Conservation (phyloP, 2,329 filamentous ascomycete species). For the Lomentospora prolificans region DNA sequence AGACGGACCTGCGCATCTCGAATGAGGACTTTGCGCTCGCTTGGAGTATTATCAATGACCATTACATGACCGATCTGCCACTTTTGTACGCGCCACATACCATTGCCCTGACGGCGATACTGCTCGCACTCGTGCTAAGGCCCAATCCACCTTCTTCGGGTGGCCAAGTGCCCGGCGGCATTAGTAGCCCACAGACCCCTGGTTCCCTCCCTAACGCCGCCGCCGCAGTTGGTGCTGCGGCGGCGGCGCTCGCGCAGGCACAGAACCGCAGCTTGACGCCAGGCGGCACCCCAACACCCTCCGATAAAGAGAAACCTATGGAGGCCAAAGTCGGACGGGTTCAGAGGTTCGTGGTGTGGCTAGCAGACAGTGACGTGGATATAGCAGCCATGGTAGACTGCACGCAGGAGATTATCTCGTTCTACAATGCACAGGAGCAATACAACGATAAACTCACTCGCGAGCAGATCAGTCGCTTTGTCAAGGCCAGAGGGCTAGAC, state of each 20-base stretch:
- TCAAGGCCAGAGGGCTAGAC: slow-evolving; percentile 48
- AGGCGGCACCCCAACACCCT: slow-evolving; percentile 8
- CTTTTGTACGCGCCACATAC: slow-evolving; percentile 78
- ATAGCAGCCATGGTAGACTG: slow-evolving; percentile 79
- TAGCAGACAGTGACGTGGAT: slow-evolving; percentile 78
- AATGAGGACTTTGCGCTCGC: slow-evolving; percentile 70
- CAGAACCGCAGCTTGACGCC: slow-evolving; percentile 20
- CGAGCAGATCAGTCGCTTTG: slow-evolving; percentile 48
- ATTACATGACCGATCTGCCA: slow-evolving; percentile 85
- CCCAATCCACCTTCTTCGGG: slow-evolving; percentile 31
- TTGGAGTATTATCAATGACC: slow-evolving; percentile 81
- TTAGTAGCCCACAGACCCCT: background rate
- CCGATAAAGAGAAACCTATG: slow-evolving; percentile 30
- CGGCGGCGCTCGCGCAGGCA: slow-evolving; percentile 37
- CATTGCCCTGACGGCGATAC: slow-evolving; percentile 76
- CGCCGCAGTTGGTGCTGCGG: slow-evolving; percentile 38
- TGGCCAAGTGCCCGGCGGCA: background rate
- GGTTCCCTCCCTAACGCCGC: slow-evolving; percentile 18
- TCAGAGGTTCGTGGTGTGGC: slow-evolving; percentile 59
- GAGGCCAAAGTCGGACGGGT: slow-evolving; percentile 32
- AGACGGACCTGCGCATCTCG: slow-evolving; percentile 59
- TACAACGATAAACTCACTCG: slow-evolving; percentile 50
- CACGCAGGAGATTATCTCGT: slow-evolving; percentile 81
- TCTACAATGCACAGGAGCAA: slow-evolving; percentile 64
- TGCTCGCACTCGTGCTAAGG: slow-evolving; percentile 73